Percentiles rank a stretch among this genome's conserved stretches.
These are phyloP conservation scores for Cryptococcus deneoformans DNA, from an alignment of 1,284 basidiomycete species.

Conservation along the genomic window DNA sequence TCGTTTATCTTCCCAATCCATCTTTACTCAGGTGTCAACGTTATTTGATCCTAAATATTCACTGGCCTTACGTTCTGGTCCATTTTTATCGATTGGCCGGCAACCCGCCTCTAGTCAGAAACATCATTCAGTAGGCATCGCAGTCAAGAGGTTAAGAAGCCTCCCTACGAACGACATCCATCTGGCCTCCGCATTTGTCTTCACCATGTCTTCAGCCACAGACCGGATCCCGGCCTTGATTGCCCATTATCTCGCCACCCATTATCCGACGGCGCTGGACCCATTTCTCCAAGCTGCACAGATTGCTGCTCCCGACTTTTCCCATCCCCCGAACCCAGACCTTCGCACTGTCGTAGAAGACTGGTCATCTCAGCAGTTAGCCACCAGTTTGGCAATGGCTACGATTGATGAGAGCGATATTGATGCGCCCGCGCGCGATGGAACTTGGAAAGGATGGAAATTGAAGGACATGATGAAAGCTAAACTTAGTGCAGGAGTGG, in stretches of 20 bases:
- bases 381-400: slow-evolving; percentile 11
- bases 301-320: slow-evolving; percentile 22
- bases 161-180: background rate
- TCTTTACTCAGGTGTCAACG: too few relatives aligned
- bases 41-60: too few relatives aligned
- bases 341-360: slow-evolving; percentile 38
- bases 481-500: slow-evolving; percentile 15
- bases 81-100: too few relatives aligned
- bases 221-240: slow-evolving; percentile 28
- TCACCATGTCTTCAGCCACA: background rate
- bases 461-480: slow-evolving; percentile 22
- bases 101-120: background rate
- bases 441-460: slow-evolving; percentile 20
- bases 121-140: background rate
- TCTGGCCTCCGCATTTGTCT: background rate
- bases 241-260: slow-evolving; percentile 39
- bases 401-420: slow-evolving; percentile 10
- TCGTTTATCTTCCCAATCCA: too few relatives aligned
- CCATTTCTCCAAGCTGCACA: slow-evolving; percentile 35
- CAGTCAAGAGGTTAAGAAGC: background rate
- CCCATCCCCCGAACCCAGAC: slow-evolving; percentile 32
- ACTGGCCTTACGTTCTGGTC: too few relatives aligned
- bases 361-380: slow-evolving; percentile 24
- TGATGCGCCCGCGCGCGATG: slow-evolving; percentile 4
- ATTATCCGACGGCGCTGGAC: slow-evolving; percentile 38